Conservation (phyloP, 2,329 filamentous ascomycete genomes). For the Curvularia eragrostidis region DNA sequence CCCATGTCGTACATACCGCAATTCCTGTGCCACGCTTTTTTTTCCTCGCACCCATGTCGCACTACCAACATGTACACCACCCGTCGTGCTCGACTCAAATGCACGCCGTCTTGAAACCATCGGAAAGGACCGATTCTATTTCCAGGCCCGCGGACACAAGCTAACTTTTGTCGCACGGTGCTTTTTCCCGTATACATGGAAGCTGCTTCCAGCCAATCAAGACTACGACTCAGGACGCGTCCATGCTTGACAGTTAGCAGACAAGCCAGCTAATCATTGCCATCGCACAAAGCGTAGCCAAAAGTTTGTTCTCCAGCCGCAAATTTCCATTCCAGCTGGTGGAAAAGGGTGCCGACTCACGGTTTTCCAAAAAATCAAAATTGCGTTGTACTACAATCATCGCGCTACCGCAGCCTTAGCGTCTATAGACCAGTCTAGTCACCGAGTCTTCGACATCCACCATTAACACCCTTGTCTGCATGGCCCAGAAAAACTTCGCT, state of each 20-base stretch:
- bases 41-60: neutral
- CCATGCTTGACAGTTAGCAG: neutral
- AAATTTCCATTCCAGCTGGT: no score
- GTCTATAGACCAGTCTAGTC: neutral
- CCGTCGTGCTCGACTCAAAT: neutral
- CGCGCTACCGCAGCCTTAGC: neutral
- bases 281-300: neutral
- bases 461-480: neutral
- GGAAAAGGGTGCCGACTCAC: neutral
- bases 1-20: neutral
- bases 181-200: slow-evolving; percentile 1
- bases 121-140: neutral
- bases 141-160: neutral
- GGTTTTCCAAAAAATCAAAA: neutral
- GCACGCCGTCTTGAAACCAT: neutral
- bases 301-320: no score
- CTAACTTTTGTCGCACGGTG: neutral
- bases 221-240: neutral
- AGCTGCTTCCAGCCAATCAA: neutral
- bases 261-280: neutral
- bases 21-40: neutral
- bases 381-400: neutral
- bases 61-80: neutral
- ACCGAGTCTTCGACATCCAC: neutral
- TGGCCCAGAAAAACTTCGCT: neutral